Conservation (phyloP, 331 rosid genomes). For the Erythrophleum ivorense region DNA sequence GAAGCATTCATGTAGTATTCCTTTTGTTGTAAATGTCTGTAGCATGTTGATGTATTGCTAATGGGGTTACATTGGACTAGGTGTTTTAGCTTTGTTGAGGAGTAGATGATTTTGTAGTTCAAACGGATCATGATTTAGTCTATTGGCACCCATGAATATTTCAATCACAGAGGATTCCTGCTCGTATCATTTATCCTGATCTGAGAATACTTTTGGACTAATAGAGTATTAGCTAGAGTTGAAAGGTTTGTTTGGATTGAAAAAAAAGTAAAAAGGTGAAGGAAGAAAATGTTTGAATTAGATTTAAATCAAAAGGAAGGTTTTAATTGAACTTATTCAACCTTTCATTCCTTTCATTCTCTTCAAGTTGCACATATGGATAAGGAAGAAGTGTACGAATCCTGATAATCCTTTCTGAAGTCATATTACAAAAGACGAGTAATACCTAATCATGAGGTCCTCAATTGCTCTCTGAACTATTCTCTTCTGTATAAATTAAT, state of each 20-base stretch:
- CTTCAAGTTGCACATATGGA: not conserved
- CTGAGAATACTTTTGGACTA: not conserved
- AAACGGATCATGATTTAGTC: constrained; percentile 16
- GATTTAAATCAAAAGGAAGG: not conserved
- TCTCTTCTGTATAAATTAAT: too few species aligned
- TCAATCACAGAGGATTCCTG: not conserved
- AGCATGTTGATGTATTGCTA: constrained; percentile 27
- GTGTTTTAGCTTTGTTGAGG: constrained; percentile 31
- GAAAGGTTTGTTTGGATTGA: not conserved
- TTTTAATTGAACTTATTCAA: not conserved
- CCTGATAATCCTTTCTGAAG: not conserved
- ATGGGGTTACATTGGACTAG: constrained; percentile 32
- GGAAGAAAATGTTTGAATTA: not conserved
- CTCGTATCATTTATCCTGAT: not conserved
- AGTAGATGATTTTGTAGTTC: constrained; percentile 30
- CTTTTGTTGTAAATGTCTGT: constrained; percentile 39
- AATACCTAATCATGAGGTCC: too few species aligned
- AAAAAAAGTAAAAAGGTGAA: too few species aligned
- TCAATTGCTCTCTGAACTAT: too few species aligned
- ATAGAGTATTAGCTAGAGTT: not conserved
- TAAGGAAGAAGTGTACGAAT: not conserved
- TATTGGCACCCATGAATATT: constrained; percentile 1
- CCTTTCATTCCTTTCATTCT: not conserved
- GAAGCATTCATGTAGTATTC: constrained; percentile 33
- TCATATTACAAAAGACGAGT: too few species aligned